These are phyloP conservation scores for Termitomyces sp. DNA, from an alignment of 768 basidiomycete species.

Conservation along the genomic window DNA sequence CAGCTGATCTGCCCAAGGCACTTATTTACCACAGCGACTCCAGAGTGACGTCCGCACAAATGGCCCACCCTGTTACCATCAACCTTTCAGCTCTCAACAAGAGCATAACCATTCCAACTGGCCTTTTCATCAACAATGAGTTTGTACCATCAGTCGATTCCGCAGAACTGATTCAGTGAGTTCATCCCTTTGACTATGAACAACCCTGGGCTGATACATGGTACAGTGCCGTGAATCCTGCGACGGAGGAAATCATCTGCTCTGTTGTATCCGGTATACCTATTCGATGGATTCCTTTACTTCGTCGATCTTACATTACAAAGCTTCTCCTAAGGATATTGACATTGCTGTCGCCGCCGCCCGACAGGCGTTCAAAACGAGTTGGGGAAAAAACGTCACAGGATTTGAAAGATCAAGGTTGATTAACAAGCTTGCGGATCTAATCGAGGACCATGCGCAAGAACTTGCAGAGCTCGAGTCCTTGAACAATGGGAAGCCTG, in stretches of 20 bases:
- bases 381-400: constrained; percentile 89
- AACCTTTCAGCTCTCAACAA: constrained; percentile 38
- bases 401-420: constrained; percentile 77
- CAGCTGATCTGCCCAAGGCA: not conserved
- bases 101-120: constrained; percentile 64
- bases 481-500: constrained; percentile 91
- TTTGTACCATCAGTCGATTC: constrained; percentile 77
- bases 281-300: not conserved
- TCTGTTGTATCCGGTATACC: constrained; percentile 56
- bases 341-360: constrained; percentile 83
- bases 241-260: constrained; percentile 71
- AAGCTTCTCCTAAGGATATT: constrained; percentile 71
- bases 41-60: constrained; percentile 17
- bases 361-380: constrained; percentile 73
- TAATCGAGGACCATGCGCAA: constrained; percentile 82
- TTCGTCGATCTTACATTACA: not conserved
- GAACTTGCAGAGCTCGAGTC: constrained; percentile 80
- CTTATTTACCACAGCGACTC: not conserved
- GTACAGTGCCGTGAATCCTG: constrained; percentile 69
- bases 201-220: constrained; percentile 18
- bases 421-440: constrained; percentile 81
- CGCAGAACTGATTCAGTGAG: constrained; percentile 58
- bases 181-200: constrained; percentile 9
- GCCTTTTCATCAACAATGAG: constrained; percentile 89
- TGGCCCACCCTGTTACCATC: constrained; percentile 40